Evolutionary conservation across 208 protist species (phyloP), one percentile per base, ranked within the genome.

Genomic region (Tritrichomonas musculus): DNA sequence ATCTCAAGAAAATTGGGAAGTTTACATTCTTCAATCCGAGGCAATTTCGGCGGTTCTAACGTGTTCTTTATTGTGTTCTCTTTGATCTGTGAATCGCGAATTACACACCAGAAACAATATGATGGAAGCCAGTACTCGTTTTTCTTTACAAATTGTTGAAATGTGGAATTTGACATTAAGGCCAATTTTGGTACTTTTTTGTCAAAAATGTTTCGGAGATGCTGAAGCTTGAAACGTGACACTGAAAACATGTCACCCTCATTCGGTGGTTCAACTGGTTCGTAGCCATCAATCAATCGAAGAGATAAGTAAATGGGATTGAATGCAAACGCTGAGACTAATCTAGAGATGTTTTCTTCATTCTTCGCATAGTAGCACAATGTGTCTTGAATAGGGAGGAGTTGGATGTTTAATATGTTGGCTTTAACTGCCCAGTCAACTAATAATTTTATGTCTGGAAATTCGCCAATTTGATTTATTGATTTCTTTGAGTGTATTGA

Each of bases 261-360:
- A 27, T n/a, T 22, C 33, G 47, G 47, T 39, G 39, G 44, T 33
- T 53, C 25, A 57, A 39, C 30, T 39, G 8, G 9, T 39, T 49
- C 22, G 36, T 55, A 88, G 11, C 77, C 77, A 39, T 88, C 27
- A 88, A 88, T 60, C 27, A 14, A 22, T 20, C 77, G 44, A 2
- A 88, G 47, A 20, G 77, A 39, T 57, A 88, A 57, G 39, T 88
- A 50, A 0, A 88, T 88, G 11, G 77, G 41, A 39, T 88, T 88
- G n/a, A 88, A 88, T 39, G 77, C 77, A 88, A 88, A 88, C 5
- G 77, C 77, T 0, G 77, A 88, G 0, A 88, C 77, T 88, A 57
- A 17, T 4, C 77, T 25, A 20, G 77, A 88, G 20, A 33, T 25
- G 39, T 57, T 88, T 27, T 2, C 47, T 57, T 88, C 77, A 20